Base-by-base conservation (phyloP, 768 basidiomycete genomes). In the Serendipita sp. region DNA sequence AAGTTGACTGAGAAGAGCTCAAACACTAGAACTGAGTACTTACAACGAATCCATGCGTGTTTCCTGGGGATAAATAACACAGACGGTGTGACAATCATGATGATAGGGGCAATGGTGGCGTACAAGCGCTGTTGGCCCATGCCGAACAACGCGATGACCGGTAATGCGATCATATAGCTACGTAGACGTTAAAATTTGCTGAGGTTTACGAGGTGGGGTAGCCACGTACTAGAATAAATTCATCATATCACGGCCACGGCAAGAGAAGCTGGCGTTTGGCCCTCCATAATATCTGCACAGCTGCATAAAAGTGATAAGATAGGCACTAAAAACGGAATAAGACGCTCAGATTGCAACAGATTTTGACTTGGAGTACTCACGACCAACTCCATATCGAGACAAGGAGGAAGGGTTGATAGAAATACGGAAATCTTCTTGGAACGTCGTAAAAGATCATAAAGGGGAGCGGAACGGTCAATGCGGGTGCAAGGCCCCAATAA, bases 381-480 rank as follows among this genome's bases (percentile, higher is more conserved):
- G 56, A 60, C 87, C 86, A 88, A 66, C 74, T 76, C 86, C 86
- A 88, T 16, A 82, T 79, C 1, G 85, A 79, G 56, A 79, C 71
- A 2, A 78, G 73, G 16, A 89, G 74, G 53, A 81, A 76, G n/a
- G 76, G 58, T 73, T 91, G 89, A 72, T 88, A 90, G 3, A 80
- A 72, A 34, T 75, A 72, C 13, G 76, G 76, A 18, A 80, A 78
- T 66, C 85, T 81, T 47, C 85, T 78, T 1, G 88, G 89, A 77
- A 82, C 84, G 75, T 92, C 85, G 70, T 81, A 85, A 64, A 85
- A 75, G 65, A 89, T 80, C 77, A 89, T 78, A 62, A 82, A 71
- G 34, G 83, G 71, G 41, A 89, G 74, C 0, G 85, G 86, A 24
- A 89, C 72, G 34, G 81, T 85, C 62, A 87, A 72, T 2, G 75